Conservation (phyloP, 805 yeast species). For the Limtongozyma cylindracea region DNA sequence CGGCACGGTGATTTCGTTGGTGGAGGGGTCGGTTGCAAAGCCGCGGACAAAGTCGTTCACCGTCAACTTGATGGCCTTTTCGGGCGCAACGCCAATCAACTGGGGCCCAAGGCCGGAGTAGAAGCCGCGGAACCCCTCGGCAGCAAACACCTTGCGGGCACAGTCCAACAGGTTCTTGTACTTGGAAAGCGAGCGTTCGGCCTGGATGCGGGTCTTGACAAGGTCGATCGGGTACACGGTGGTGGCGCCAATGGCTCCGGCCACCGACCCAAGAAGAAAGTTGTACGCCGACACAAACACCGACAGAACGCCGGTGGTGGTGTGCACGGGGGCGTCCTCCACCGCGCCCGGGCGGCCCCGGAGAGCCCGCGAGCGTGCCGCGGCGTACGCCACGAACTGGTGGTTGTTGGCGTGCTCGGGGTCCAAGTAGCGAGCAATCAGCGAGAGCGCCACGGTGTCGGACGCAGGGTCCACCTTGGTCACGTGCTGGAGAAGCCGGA, state of each 20-base stretch:
- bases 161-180: slow-evolving; percentile 76
- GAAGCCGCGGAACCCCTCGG: slow-evolving; percentile 67
- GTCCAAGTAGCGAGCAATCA: no score
- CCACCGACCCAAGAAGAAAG: slow-evolving; percentile 75
- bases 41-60: slow-evolving; percentile 77
- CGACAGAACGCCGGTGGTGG: no score
- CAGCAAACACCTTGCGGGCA: slow-evolving; percentile 43
- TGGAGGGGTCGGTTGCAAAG: slow-evolving; percentile 26
- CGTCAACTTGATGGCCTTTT: slow-evolving; percentile 87
- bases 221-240: slow-evolving; percentile 92
- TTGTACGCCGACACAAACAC: slow-evolving; percentile 60
- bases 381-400: no score
- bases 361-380: no score
- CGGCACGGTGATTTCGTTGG: slow-evolving; percentile 15
- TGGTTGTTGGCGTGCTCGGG: slow-evolving; percentile 22
- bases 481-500: slow-evolving; percentile 13
- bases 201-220: slow-evolving; percentile 93
- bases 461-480: no score
- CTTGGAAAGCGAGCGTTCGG: slow-evolving; percentile 48
- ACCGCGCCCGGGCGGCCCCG: no score
- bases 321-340: no score
- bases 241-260: slow-evolving; percentile 97
- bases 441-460: no score
- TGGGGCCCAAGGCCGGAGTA: slow-evolving; percentile 91
- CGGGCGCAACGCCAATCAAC: slow-evolving; percentile 93